Percentiles rank a stretch among this genome's conserved stretches.
Conservation (phyloP, 495 filamentous ascomycete genomes). For the Annulohypoxylon stygium region DNA sequence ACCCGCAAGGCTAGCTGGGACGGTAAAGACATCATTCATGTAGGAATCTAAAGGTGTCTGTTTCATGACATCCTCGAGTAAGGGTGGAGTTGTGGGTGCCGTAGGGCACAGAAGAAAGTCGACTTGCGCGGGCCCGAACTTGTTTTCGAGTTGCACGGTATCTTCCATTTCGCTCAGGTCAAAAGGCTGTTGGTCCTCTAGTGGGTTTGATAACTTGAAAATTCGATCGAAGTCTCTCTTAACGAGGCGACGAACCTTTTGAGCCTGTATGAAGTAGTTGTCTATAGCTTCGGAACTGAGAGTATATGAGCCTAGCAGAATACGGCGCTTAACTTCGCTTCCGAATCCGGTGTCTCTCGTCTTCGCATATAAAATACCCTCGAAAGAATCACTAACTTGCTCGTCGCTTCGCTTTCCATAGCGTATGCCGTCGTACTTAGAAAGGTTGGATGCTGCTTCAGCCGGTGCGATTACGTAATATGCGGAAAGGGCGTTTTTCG, state of each 20-base stretch:
- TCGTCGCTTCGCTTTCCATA: conserved; percentile 73
- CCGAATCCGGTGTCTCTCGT: conserved; percentile 83
- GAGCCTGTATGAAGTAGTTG: conserved; percentile 96
- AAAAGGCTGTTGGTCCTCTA: conserved; percentile 63
- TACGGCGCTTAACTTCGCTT: conserved; percentile 84
- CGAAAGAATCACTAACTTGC: conserved; percentile 51
- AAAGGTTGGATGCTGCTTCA: conserved; percentile 96
- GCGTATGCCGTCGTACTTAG: conserved; percentile 95
- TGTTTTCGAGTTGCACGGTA: conserved; percentile 55
- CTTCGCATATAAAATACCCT: conserved; percentile 75
- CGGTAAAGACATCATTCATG: conserved; percentile 94
- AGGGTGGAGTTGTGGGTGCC: conserved; percentile 81
- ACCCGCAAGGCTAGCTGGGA: conserved; percentile 92
- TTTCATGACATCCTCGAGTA: conserved; percentile 64
- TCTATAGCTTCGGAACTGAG: conserved; percentile 91
- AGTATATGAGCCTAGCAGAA: conserved; percentile 90
- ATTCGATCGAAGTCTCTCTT: conserved; percentile 85
- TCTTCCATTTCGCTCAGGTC: conserved; percentile 63
- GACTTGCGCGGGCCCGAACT: conserved; percentile 68
- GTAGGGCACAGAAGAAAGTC: conserved; percentile 93
- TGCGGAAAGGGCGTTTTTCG: conserved; percentile 84
- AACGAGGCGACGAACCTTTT: conserved; percentile 86
- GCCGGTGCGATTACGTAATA: conserved; percentile 97
- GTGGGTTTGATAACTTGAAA: conserved; percentile 76
- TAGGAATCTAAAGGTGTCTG: conserved; percentile 67